phyloP scores from a whole-genome alignment of 768 basidiomycete species.

The Rhizopogon salebrosus region DNA sequence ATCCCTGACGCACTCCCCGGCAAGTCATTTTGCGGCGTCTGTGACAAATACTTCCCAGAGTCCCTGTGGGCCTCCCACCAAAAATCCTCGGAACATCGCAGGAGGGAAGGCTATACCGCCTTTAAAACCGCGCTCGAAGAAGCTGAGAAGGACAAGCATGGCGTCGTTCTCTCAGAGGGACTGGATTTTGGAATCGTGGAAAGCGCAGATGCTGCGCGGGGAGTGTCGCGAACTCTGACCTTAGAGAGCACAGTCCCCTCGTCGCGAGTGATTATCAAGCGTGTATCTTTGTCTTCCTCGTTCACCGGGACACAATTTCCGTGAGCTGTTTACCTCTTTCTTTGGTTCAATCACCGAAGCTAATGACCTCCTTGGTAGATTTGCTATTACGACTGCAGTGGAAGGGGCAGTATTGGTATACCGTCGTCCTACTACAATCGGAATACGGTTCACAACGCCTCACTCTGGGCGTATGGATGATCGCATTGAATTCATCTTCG shows the following conservation, averaged over 20 bases:
- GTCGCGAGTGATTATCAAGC: constrained; percentile 8
- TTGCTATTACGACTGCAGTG: background rate
- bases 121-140: constrained; percentile 43
- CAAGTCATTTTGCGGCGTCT: constrained; percentile 24
- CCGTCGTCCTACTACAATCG: constrained; percentile 7
- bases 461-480: constrained; percentile 43
- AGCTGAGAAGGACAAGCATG: constrained; percentile 52
- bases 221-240: constrained; percentile 5
- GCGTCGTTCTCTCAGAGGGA: constrained; percentile 36
- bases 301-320: background rate
- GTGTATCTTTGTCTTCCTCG: constrained; percentile 6
- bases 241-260: constrained; percentile 9
- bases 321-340: background rate
- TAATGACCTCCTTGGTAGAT: background rate
- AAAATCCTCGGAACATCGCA: constrained; percentile 24
- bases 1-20: constrained; percentile 15
- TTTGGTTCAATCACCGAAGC: background rate
- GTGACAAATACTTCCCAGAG: constrained; percentile 25
- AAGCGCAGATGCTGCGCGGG: constrained; percentile 20
- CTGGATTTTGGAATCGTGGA: constrained; percentile 51
- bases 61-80: constrained; percentile 32
- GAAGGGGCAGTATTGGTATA: background rate
- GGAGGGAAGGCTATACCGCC: constrained; percentile 32
- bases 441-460: constrained; percentile 10
- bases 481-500: constrained; percentile 43